Evolutionary conservation across 2,329 filamentous ascomycete genomes (phyloP).

Genomic region (Akanthomyces uredinophilus): DNA sequence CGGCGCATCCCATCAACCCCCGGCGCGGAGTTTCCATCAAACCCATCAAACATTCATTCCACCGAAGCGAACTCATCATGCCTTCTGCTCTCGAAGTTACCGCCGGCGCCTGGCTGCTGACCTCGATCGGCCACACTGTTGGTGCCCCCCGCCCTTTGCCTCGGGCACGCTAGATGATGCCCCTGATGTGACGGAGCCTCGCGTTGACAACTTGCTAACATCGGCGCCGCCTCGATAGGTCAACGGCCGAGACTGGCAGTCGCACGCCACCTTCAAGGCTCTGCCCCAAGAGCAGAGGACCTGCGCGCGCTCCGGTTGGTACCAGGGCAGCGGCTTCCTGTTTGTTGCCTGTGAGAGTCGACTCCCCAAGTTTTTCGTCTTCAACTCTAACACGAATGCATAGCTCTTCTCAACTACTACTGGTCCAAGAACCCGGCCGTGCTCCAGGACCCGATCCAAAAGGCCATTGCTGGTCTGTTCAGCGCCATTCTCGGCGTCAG

Average conservation of each 20-base stretch:
- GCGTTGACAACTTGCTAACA: background rate
- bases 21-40: background rate
- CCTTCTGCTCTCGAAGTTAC: slow-evolving; percentile 8
- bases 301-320: slow-evolving; percentile 6
- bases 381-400: background rate
- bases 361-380: background rate
- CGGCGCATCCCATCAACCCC: background rate
- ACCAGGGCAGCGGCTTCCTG: slow-evolving; percentile 8
- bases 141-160: background rate
- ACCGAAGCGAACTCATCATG: background rate
- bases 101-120: slow-evolving; percentile 8
- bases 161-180: background rate
- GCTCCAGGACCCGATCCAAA: slow-evolving; percentile 11
- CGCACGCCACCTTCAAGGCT: slow-evolving; percentile 5
- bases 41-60: background rate
- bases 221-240: background rate
- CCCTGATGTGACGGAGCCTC: background rate
- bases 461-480: slow-evolving; percentile 3
- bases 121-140: slow-evolving; percentile 12
- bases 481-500: background rate
- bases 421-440: slow-evolving; percentile 12
- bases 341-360: background rate
- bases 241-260: slow-evolving; percentile 10
- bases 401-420: slow-evolving; percentile 13
- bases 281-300: slow-evolving; percentile 3